Conservation (phyloP, 768 basidiomycete species). For the Tremella mesenterica region DNA sequence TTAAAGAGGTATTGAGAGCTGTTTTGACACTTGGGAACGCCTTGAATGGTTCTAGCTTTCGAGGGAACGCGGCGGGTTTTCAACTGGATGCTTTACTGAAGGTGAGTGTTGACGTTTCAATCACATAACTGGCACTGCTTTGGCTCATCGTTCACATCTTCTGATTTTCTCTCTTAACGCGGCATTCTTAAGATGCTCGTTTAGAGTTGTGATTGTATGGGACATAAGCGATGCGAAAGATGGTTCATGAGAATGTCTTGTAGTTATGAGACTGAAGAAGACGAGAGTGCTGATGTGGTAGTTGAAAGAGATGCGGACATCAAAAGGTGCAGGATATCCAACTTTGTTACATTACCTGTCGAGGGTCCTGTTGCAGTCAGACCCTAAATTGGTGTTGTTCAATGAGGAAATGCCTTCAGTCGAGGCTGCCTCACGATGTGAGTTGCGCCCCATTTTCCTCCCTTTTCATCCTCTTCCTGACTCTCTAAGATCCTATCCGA, state of each 20-base stretch:
- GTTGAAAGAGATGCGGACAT: slow-evolving; percentile 77
- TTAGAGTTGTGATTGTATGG: background rate
- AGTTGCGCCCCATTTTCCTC: slow-evolving; percentile 13
- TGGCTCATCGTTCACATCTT: too few relatives aligned
- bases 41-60: slow-evolving; percentile 70
- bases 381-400: slow-evolving; percentile 61
- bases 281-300: slow-evolving; percentile 44
- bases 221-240: too few relatives aligned
- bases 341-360: slow-evolving; percentile 90
- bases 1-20: slow-evolving; percentile 63
- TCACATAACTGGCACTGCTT: background rate
- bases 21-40: slow-evolving; percentile 72
- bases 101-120: slow-evolving; percentile 47
- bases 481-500: too few relatives aligned
- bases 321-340: slow-evolving; percentile 62
- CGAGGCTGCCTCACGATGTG: slow-evolving; percentile 74
- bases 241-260: too few relatives aligned
- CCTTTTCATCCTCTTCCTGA: background rate
- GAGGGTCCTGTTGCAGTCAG: slow-evolving; percentile 58
- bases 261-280: too few relatives aligned
- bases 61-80: slow-evolving; percentile 77
- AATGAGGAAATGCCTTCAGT: slow-evolving; percentile 71
- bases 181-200: too few relatives aligned
- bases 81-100: slow-evolving; percentile 71
- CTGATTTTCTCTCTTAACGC: too few relatives aligned